Base-by-base conservation (phyloP, 2,329 filamentous ascomycete species). In the Trichothecium sympodiale region DNA sequence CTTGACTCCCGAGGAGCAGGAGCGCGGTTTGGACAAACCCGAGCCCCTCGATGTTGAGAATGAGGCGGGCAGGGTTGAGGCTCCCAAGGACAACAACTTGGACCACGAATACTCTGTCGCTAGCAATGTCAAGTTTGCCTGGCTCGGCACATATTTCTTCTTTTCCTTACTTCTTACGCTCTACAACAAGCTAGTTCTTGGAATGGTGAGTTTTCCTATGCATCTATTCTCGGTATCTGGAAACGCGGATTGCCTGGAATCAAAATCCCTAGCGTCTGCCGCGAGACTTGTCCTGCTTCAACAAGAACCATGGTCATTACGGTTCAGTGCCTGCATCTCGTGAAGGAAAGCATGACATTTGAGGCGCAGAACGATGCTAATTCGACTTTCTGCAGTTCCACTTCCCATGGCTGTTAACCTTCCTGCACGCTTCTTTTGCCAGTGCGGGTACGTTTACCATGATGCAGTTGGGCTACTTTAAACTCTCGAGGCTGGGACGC, bases 331-430 rank as follows among this genome's bases (percentile, higher is more conserved):
- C n/a, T n/a, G n/a, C n/a, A n/a, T n/a, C n/a, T n/a, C n/a, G n/a
- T n/a, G n/a, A n/a, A n/a, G n/a, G n/a, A n/a, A n/a, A n/a, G n/a
- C n/a, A n/a, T n/a, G n/a, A n/a, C n/a, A n/a, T n/a, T n/a, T n/a
- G n/a, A n/a, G n/a, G n/a, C n/a, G n/a, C n/a, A n/a, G n/a, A n/a
- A n/a, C n/a, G n/a, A n/a, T n/a, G n/a, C 31, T 23, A 13, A 15
- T 13, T 32, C 30, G 10, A 25, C 6, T 34, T 33, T 27, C 34
- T 40, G 25, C 39, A 76, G 67, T 75, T 77, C 43, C 56, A 62
- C 31, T 75, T 73, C 47, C 74, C 74, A 31, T 78, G 73, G 68
- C 65, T 78, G 14, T 54, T 78, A 27, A 78, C 74, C 2, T 67
- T 68, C 35, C 56, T 75, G 14, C 74, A 79, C 46, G 63, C 74